A percentile compares a stretch with the other conserved stretches of the same genome.
Evolutionary conservation across 1,284 basidiomycete species (phyloP).

Genomic region (Phenoliferia sp.): DNA sequence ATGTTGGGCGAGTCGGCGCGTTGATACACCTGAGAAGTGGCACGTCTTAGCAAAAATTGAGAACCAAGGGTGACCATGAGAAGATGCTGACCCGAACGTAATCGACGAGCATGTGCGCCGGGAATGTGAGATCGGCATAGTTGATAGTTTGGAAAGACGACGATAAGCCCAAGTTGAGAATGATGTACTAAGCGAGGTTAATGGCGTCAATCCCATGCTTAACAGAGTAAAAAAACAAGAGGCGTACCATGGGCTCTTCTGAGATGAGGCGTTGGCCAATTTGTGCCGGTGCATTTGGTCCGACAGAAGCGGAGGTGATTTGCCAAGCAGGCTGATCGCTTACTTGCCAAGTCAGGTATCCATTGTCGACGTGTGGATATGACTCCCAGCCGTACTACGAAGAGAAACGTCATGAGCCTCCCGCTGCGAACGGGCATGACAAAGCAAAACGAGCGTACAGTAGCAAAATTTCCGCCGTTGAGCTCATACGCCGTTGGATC

Average conservation of each 20-base stretch:
- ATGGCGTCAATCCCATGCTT: background rate
- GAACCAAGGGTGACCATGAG: background rate
- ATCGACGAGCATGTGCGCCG: constrained; percentile 53
- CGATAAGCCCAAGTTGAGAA: constrained; percentile 77
- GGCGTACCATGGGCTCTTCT: constrained; percentile 42
- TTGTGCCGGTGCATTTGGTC: constrained; percentile 57
- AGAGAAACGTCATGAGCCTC: background rate
- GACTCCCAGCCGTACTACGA: constrained; percentile 19
- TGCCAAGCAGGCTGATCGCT: constrained; percentile 67
- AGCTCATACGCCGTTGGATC: constrained; percentile 12
- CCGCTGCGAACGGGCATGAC: background rate
- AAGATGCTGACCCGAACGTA: constrained; percentile 72
- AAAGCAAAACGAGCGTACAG: constrained; percentile 7
- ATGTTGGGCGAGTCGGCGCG: constrained; percentile 56
- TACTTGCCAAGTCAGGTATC: constrained; percentile 65
- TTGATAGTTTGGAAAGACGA: constrained; percentile 68
- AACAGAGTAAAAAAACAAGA: background rate
- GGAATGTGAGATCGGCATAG: constrained; percentile 51
- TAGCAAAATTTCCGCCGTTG: constrained; percentile 22
- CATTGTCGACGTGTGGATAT: constrained; percentile 8
- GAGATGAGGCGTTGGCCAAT: constrained; percentile 70
- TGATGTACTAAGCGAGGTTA: constrained; percentile 58
- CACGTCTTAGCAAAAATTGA: background rate
- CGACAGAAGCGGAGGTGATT: constrained; percentile 63
- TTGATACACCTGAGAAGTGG: constrained; percentile 23